Percentiles rank a stretch among this genome's conserved stretches.
These are phyloP conservation scores for Persicaria tinctoria DNA, from an alignment of 148 eudicot species.

Conservation along the genomic window DNA sequence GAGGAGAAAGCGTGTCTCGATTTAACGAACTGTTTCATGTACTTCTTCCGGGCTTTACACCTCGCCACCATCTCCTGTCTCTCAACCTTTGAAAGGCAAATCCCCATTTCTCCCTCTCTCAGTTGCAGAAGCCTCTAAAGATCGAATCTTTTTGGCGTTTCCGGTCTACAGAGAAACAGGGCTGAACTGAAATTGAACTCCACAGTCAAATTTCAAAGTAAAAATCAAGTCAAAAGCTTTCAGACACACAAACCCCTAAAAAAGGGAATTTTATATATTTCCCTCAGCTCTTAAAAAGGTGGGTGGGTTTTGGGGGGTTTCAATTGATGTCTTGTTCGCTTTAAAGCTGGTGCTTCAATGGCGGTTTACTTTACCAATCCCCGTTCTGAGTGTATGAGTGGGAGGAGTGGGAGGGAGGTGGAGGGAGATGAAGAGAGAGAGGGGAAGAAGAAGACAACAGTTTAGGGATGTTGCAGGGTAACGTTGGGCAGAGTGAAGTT, in stretches of 20 bases:
- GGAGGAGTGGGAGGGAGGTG: background rate
- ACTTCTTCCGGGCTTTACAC: constrained; percentile 69
- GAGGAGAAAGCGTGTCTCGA: constrained; percentile 59
- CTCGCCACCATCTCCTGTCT: constrained; percentile 75
- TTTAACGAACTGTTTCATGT: constrained; percentile 68
- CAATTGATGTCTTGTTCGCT: background rate
- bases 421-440: constrained; percentile 1
- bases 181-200: too few relatives aligned
- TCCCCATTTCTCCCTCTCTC: constrained; percentile 36
- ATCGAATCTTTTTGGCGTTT: background rate
- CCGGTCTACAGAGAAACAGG: too few relatives aligned
- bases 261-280: background rate
- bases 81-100: constrained; percentile 66
- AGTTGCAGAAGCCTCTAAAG: background rate
- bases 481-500: constrained; percentile 38
- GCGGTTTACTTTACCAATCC: constrained; percentile 9
- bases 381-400: background rate
- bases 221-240: background rate
- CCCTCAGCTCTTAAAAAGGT: background rate
- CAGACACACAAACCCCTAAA: constrained; percentile 1
- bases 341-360: background rate
- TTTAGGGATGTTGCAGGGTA: constrained; percentile 13
- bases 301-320: background rate
- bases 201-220: background rate
- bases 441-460: background rate